These are phyloP conservation scores for Beauveria sp. DNA, from an alignment of 2,329 filamentous ascomycete genomes.

Conservation along the genomic window DNA sequence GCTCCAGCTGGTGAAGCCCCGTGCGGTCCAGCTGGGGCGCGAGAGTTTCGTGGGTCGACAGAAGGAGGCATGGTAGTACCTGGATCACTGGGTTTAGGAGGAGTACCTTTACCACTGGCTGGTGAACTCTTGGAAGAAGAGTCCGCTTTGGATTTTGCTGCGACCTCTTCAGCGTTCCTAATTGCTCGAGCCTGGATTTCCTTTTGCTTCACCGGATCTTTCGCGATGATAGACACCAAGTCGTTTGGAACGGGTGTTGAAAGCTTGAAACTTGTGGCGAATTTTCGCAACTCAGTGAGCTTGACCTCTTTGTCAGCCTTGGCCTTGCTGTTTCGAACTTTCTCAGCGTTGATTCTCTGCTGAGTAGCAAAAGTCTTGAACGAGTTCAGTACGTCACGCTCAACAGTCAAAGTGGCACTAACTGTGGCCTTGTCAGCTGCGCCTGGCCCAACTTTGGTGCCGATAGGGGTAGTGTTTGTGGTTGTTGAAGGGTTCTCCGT, in stretches of 20 bases:
- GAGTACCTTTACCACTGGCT: slow-evolving; percentile 28
- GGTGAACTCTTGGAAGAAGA: slow-evolving; percentile 13
- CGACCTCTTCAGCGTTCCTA: slow-evolving; percentile 60
- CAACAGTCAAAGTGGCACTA: slow-evolving; percentile 53
- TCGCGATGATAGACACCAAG: slow-evolving; percentile 89
- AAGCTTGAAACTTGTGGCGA: slow-evolving; percentile 89
- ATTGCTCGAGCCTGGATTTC: slow-evolving; percentile 86
- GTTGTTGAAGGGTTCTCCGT: slow-evolving; percentile 25
- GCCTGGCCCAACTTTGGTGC: slow-evolving; percentile 20
- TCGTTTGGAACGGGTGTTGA: slow-evolving; percentile 87
- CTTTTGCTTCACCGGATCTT: slow-evolving; percentile 90
- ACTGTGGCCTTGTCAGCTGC: slow-evolving; percentile 35
- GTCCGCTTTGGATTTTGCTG: slow-evolving; percentile 46
- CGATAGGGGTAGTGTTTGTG: slow-evolving; percentile 19
- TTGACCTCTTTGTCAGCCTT: slow-evolving; percentile 83
- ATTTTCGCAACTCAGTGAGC: slow-evolving; percentile 89
- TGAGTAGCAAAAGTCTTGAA: slow-evolving; percentile 58
- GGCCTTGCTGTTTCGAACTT: slow-evolving; percentile 48
- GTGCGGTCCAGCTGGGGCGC: slow-evolving; percentile 27
- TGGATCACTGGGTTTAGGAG: slow-evolving; percentile 38
- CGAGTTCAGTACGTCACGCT: slow-evolving; percentile 52
- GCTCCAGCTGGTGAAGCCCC: slow-evolving; percentile 21
- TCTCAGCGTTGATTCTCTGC: slow-evolving; percentile 48
- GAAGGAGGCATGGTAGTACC: slow-evolving; percentile 23
- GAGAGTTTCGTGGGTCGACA: slow-evolving; percentile 24